Evolutionary conservation across 176 grass and related monocot species (phyloP).

Genomic region (Melocanna baccifera): DNA sequence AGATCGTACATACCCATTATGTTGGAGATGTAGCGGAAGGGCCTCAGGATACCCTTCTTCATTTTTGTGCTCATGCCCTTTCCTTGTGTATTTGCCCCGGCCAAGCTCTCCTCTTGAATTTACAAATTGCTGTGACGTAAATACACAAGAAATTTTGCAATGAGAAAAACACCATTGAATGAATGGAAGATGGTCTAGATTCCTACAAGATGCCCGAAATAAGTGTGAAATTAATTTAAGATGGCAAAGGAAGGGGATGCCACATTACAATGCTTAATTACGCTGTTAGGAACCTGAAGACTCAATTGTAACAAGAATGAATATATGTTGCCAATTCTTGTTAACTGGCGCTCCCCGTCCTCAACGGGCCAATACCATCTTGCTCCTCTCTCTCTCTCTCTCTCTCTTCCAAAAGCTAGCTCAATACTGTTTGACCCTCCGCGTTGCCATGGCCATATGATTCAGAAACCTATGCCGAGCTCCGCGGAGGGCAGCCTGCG

Average conservation of each 20-base stretch:
- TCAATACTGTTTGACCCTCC: slow-evolving; percentile 21
- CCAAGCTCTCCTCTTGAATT: slow-evolving; percentile 23
- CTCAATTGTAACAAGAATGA: slow-evolving; percentile 9
- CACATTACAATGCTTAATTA: slow-evolving; percentile 28
- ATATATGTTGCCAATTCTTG: slow-evolving; percentile 20
- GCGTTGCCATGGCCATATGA: slow-evolving; percentile 1
- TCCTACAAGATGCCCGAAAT: background rate
- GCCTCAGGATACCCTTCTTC: slow-evolving; percentile 78
- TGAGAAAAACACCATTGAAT: background rate
- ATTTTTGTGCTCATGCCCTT: slow-evolving; percentile 44
- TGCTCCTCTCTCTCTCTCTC: background rate
- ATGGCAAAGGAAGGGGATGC: background rate
- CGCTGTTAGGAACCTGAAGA: slow-evolving; percentile 27
- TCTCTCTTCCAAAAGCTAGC: slow-evolving; percentile 24
- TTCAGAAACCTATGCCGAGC: slow-evolving; percentile 14
- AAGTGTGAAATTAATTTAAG: background rate
- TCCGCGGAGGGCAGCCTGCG: slow-evolving; percentile 24
- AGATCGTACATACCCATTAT: slow-evolving; percentile 57
- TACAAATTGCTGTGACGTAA: slow-evolving; percentile 12
- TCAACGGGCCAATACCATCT: slow-evolving; percentile 19
- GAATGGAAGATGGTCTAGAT: background rate
- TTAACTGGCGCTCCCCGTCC: slow-evolving; percentile 7
- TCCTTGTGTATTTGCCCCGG: background rate
- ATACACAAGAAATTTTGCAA: background rate
- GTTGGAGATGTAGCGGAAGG: slow-evolving; percentile 74